phyloP scores from a whole-genome alignment of 345 rosid species.

The Raphanus raphanistrum region DNA sequence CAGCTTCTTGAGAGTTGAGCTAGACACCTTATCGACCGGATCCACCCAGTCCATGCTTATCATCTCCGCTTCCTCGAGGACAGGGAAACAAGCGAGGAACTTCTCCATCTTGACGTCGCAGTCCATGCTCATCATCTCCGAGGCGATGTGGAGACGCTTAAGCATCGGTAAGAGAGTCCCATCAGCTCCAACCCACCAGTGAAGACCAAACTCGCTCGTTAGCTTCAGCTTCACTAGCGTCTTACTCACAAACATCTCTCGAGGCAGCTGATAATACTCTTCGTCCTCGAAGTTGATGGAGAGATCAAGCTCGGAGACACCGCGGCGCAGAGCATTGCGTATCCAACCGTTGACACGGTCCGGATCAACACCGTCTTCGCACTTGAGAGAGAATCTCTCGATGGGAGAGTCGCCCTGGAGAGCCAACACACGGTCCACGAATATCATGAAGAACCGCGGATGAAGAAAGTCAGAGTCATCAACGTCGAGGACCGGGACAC shows the following conservation, averaged over 20 bases:
- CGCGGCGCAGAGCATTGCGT: not conserved
- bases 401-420: constrained; percentile 17
- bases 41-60: not conserved
- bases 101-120: not conserved
- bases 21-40: not conserved
- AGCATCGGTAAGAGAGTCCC: constrained; percentile 11
- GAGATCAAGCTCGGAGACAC: constrained; percentile 15
- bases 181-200: not conserved
- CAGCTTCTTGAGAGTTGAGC: not conserved
- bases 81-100: constrained; percentile 21
- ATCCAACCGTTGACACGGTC: constrained; percentile 6
- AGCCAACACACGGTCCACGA: constrained; percentile 8
- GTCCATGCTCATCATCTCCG: not conserved
- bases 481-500: constrained; percentile 8
- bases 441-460: constrained; percentile 11
- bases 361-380: not conserved
- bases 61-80: not conserved
- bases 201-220: not conserved
- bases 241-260: constrained; percentile 6
- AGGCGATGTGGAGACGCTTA: not conserved
- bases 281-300: not conserved
- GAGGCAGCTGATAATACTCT: not conserved
- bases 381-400: constrained; percentile 9
- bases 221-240: constrained; percentile 6
- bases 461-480: constrained; percentile 20